Evolutionary conservation across 805 yeast species (phyloP).

Genomic region (Candida nanaspora): DNA sequence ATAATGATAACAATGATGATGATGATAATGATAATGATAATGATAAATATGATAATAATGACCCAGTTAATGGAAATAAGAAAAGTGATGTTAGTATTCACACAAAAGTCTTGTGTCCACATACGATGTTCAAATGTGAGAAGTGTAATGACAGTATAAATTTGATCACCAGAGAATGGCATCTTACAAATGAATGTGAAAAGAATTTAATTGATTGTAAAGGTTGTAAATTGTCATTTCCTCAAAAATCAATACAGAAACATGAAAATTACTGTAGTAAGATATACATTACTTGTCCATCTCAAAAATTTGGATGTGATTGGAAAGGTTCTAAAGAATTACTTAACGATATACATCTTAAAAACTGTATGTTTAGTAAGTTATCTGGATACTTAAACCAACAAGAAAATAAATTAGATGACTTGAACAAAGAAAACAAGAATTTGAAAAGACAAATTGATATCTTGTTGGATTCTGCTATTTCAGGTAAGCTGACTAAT

Average conservation of each 20-base stretch:
- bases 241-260: constrained; percentile 27
- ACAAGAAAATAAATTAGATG: constrained; percentile 22
- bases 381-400: constrained; percentile 17
- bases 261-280: constrained; percentile 38
- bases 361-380: constrained; percentile 23
- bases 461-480: constrained; percentile 36
- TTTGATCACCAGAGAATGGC: constrained; percentile 24
- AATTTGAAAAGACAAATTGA: constrained; percentile 36
- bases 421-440: constrained; percentile 29
- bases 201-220: constrained; percentile 29
- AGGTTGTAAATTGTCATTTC: constrained; percentile 37
- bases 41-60: too few species aligned
- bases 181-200: constrained; percentile 32
- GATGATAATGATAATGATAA: neutral
- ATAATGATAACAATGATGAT: constrained; percentile 6
- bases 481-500: constrained; percentile 44
- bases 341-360: constrained; percentile 18
- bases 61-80: too few species aligned
- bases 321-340: constrained; percentile 34
- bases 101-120: too few species aligned
- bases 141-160: constrained; percentile 28
- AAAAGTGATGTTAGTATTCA: too few species aligned
- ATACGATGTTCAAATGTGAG: constrained; percentile 27
- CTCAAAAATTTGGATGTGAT: constrained; percentile 39
- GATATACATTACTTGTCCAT: constrained; percentile 39